Percentiles rank a stretch among this genome's conserved stretches.
Evolutionary conservation across 129 eudicot species (phyloP).

Genomic region (Flaveria bidentis): DNA sequence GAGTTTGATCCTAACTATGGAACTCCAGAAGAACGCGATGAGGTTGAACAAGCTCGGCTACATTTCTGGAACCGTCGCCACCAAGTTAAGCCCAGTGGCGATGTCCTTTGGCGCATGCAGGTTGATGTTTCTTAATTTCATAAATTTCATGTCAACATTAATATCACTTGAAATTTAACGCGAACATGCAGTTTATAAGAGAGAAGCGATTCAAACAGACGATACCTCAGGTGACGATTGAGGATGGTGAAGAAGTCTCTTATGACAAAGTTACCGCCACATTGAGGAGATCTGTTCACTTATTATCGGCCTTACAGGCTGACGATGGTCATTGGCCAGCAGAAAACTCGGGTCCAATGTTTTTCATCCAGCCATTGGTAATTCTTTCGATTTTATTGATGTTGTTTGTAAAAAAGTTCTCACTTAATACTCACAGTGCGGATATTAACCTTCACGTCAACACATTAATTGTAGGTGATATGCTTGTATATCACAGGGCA

Average conservation of each 20-base stretch:
- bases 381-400: neutral
- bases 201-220: constrained; percentile 65
- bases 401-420: too few species aligned
- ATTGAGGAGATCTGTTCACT: constrained; percentile 47
- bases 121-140: neutral
- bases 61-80: constrained; percentile 43
- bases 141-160: too few species aligned
- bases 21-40: constrained; percentile 35
- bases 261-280: constrained; percentile 50
- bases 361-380: constrained; percentile 68
- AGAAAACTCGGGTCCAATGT: constrained; percentile 66
- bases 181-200: constrained; percentile 47
- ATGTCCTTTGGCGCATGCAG: constrained; percentile 53
- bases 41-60: constrained; percentile 47
- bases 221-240: constrained; percentile 56
- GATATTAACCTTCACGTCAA: too few species aligned
- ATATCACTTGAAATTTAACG: neutral
- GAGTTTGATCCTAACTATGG: constrained; percentile 48
- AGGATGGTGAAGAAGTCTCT: constrained; percentile 59
- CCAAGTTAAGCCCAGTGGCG: constrained; percentile 43
- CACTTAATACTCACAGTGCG: too few species aligned
- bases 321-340: constrained; percentile 87
- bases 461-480: constrained; percentile 57
- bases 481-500: constrained; percentile 68
- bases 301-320: constrained; percentile 65